Evolutionary conservation across 2,329 filamentous ascomycete species (phyloP).

Genomic region (Metarhizium guizhouense): DNA sequence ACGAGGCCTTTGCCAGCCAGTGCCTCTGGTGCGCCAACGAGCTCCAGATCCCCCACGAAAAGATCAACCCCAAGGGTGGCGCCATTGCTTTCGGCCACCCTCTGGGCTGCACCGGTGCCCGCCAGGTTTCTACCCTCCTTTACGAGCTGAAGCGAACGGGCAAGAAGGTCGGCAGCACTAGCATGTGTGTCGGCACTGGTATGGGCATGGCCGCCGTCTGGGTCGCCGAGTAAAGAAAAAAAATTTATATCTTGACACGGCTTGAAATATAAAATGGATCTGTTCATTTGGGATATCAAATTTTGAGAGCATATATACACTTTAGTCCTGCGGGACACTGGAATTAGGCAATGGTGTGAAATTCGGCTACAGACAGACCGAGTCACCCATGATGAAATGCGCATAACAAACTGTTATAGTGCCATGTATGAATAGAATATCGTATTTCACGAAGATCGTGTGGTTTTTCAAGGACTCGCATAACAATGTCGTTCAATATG

Average conservation of each 20-base stretch:
- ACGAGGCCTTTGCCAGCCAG: slow-evolving; percentile 95
- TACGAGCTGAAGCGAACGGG: slow-evolving; percentile 81
- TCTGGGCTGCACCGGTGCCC: slow-evolving; percentile 84
- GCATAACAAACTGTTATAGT: neutral
- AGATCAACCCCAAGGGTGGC: slow-evolving; percentile 96
- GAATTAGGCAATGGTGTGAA: neutral
- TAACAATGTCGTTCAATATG: neutral
- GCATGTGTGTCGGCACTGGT: slow-evolving; percentile 93
- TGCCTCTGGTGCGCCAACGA: slow-evolving; percentile 90
- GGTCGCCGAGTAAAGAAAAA: slow-evolving; percentile 70
- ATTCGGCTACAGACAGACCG: neutral
- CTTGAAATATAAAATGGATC: slow-evolving; percentile 1
- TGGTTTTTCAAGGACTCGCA: neutral
- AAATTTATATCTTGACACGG: neutral
- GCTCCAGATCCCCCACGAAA: slow-evolving; percentile 70
- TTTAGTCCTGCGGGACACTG: neutral
- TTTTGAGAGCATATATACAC: neutral
- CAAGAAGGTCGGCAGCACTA: slow-evolving; percentile 81
- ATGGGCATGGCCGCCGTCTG: slow-evolving; percentile 98
- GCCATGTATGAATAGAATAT: slow-evolving; percentile 18
- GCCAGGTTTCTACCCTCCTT: slow-evolving; percentile 86
- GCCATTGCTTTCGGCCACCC: slow-evolving; percentile 96
- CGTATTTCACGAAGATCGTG: neutral
- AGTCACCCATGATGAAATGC: neutral
- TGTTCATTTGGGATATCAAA: neutral